Evolutionary conservation across 2,329 filamentous ascomycete genomes (phyloP), one percentile per base, ranked within the genome.

Genomic region (Proliferodiscus dingleyae): DNA sequence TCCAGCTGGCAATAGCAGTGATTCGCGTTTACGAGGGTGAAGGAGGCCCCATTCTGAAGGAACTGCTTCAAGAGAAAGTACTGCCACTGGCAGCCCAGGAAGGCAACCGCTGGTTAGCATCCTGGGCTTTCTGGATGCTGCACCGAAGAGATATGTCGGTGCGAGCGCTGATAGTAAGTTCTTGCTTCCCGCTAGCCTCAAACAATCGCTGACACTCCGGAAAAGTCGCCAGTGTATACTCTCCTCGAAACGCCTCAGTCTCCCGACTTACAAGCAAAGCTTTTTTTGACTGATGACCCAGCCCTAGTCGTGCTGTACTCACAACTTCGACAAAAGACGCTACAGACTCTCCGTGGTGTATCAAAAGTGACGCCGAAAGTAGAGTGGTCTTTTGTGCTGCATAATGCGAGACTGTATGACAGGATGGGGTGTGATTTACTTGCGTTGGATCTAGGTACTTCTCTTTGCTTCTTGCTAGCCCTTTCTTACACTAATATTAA

Each of bases 81-180:
- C 72, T 97, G 0, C 78, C 82, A 0, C 69, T 87, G 51, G 93
- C 93, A 15, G 81, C 86, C 0, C 76, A 81, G 32, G 83, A 91
- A 52, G 89, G 89, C 2, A 91, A 98, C 61, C 78, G 91, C 46
- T 98, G 93, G 91, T 78, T 95, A 47, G 87, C 90, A 9, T 93
- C 87, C 0, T 98, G 93, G 93, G 87, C 88, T 2, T 95, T 95
- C 62, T 95, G 89, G 85, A 87, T 95, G 75, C 74, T 97, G 4
- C 81, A 81, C 29, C 78, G 86, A 51, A 80, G 83, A 49, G 87
- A 94, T 55, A 86, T 89, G 73, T 87, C 91, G 5, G 89, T 96
- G 5, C 80, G 87, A 42, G 81, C 85, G 5, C 71, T 98, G 3
- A 85, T 95, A 56, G 85, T 89, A 68, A 72, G 82, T 63, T 13